Base-by-base conservation (phyloP, 495 filamentous ascomycete genomes). In the Aspergillus diversus region DNA sequence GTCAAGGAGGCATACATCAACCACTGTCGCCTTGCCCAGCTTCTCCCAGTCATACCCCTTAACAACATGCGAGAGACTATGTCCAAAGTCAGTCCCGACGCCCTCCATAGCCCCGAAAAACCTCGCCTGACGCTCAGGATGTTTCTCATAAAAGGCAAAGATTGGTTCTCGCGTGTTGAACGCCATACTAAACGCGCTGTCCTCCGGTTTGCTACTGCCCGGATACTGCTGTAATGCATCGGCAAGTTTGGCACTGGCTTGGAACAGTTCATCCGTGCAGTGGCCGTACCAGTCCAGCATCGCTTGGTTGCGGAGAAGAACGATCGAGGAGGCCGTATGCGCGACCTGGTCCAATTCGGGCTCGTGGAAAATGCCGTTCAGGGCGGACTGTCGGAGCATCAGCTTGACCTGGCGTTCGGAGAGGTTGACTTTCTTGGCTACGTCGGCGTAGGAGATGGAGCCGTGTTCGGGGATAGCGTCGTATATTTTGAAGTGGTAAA, bases 401-500 rank as follows among this genome's bases (percentile, higher is more conserved):
- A 17, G 12, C 32, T 55, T 55, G 15, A 37, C 52, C 4, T 55
- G 52, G 52, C 31, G 15, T 7, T 35, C 52, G 7, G 52, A 33
- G 31, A 55, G 32, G 52, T 21, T 21, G 33, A 37, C 52, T 37
- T 55, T 55, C 5, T 34, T 37, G 32, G 52, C 52, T 5, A 55
- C 32, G 7, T 55, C 52, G 7, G 52, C 9, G n/a, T 55, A 55
- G 13, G 32, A n/a, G n/a, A 55, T 55, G 52, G 32, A 15, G 7
- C 52, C 52, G 13, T 55, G n/a, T 0, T 15, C 32, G 52, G 52
- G 52, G 52, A 55, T 37, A 16, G 34, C 32, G 9, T 55, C 52
- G 52, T 35, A 55, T 33, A 55, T 55, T 16, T 55, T 17, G 11
- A 55, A 55, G n/a, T 55, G 31, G 31, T 37, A 55, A 12, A 55